A percentile compares a stretch with the other conserved stretches of the same genome.
Conservation (phyloP, 352 stramenopile genomes). For the Pythium rishiriense region DNA sequence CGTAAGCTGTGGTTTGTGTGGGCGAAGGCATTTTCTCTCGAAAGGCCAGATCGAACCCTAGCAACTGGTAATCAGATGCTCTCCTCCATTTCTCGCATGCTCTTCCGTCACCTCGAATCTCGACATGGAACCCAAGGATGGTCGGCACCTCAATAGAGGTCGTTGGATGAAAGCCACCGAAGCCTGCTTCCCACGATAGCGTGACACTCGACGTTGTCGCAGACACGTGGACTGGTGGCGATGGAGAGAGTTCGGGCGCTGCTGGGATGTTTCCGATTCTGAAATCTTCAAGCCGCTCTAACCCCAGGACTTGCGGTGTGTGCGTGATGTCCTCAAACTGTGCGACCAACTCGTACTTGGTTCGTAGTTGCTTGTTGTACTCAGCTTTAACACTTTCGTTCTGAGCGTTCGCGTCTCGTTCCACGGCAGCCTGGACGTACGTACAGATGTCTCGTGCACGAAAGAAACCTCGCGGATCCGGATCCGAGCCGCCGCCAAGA, state of each 20-base stretch:
- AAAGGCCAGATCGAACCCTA: constrained; percentile 49
- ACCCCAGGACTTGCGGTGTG: constrained; percentile 39
- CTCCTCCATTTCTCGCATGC: constrained; percentile 55
- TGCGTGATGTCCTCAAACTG: constrained; percentile 66
- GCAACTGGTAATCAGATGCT: constrained; percentile 52
- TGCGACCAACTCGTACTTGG: constrained; percentile 52
- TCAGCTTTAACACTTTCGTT: constrained; percentile 46
- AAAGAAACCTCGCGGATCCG: constrained; percentile 24
- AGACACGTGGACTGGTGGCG: constrained; percentile 30
- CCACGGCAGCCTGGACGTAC: constrained; percentile 46
- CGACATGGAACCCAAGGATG: constrained; percentile 65
- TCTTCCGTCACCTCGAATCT: constrained; percentile 48
- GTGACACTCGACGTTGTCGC: constrained; percentile 53
- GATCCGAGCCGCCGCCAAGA: constrained; percentile 33
- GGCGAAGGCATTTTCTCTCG: constrained; percentile 31
- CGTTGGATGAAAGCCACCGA: constrained; percentile 2
- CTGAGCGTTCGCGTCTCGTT: constrained; percentile 37
- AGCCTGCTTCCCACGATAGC: constrained; percentile 37
- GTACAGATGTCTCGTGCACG: constrained; percentile 33
- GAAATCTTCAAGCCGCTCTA: constrained; percentile 39
- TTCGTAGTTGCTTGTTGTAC: constrained; percentile 58
- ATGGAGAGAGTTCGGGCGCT: constrained; percentile 37
- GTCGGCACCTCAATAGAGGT: constrained; percentile 35
- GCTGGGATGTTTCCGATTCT: constrained; percentile 40
- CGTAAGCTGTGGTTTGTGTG: constrained; percentile 35